phyloP scores from a whole-genome alignment of 1,139 yeast genomes.

The Chernovozyma aurita region DNA sequence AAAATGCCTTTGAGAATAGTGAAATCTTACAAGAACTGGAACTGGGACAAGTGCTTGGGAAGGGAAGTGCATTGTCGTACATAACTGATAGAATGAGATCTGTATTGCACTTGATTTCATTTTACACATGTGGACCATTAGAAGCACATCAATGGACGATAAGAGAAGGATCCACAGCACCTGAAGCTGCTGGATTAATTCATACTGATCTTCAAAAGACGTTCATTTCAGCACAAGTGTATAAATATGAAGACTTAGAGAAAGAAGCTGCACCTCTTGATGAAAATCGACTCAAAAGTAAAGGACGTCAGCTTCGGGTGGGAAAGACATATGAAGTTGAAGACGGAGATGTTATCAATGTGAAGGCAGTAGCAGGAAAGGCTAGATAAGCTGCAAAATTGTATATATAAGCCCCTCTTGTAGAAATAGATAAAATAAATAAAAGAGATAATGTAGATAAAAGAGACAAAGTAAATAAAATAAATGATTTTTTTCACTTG shows the following conservation, averaged over 20 bases:
- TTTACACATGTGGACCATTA: constrained; percentile 81
- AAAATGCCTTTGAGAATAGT: constrained; percentile 13
- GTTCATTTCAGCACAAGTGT: constrained; percentile 45
- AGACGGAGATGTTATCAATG: constrained; percentile 72
- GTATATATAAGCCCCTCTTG: too few relatives aligned
- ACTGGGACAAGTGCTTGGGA: too few relatives aligned
- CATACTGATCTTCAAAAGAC: constrained; percentile 58
- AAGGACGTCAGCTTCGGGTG: constrained; percentile 50
- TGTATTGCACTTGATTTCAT: constrained; percentile 68
- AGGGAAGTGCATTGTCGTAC: constrained; percentile 39
- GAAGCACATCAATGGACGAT: constrained; percentile 91
- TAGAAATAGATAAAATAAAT: background rate
- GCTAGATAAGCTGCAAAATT: constrained; percentile 13
- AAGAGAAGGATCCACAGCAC: constrained; percentile 80
- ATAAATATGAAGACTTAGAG: constrained; percentile 41
- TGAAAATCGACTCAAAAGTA: constrained; percentile 40
- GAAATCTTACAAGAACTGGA: too few relatives aligned
- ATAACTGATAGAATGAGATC: constrained; percentile 62
- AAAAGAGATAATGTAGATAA: background rate
- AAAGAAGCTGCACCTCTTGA: constrained; percentile 35
- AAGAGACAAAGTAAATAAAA: background rate
- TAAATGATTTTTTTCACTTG: too few relatives aligned
- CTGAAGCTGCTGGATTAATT: constrained; percentile 86
- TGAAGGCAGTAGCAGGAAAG: constrained; percentile 50
- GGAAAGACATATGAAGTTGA: constrained; percentile 73